phyloP scores from a whole-genome alignment of 768 basidiomycete species.

The Paxillus involutus region DNA sequence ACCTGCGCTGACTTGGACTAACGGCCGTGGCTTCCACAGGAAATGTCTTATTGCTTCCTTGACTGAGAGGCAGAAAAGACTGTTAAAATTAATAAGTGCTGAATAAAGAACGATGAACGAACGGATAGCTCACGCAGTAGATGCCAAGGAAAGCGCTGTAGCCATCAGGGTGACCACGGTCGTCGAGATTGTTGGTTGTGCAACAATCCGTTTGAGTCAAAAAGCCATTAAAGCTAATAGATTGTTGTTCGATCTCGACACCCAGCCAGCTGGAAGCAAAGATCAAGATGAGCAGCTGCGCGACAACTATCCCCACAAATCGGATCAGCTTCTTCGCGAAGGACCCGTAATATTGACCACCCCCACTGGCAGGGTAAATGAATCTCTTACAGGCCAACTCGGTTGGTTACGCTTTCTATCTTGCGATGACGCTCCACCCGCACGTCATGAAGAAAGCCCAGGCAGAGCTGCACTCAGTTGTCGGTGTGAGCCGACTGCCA shows the following conservation, averaged over 20 bases:
- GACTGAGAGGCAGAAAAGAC: not conserved
- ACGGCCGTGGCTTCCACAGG: conserved; percentile 8
- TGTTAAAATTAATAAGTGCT: not conserved
- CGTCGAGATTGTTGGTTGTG: not conserved
- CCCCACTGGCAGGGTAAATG: too few relatives aligned
- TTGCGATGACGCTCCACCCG: too few relatives aligned
- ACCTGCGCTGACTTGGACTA: conserved; percentile 9
- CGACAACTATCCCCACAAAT: not conserved
- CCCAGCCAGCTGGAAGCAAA: not conserved
- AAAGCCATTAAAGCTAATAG: not conserved
- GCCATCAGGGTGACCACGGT: conserved; percentile 4
- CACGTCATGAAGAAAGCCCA: too few relatives aligned
- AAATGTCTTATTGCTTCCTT: conserved; percentile 17
- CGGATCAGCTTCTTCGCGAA: not conserved
- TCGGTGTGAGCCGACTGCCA: too few relatives aligned
- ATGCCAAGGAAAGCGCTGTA: not conserved
- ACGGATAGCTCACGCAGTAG: not conserved
- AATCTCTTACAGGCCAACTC: too few relatives aligned
- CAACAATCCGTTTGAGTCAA: not conserved
- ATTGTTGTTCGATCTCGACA: not conserved
- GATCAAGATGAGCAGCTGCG: not conserved
- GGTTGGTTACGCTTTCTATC: too few relatives aligned
- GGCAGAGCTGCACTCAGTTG: too few relatives aligned
- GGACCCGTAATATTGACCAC: too few relatives aligned
- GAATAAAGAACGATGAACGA: too few relatives aligned